Evolutionary conservation across 2,329 filamentous ascomycete species (phyloP).

Genomic region (Xylaria sp.): DNA sequence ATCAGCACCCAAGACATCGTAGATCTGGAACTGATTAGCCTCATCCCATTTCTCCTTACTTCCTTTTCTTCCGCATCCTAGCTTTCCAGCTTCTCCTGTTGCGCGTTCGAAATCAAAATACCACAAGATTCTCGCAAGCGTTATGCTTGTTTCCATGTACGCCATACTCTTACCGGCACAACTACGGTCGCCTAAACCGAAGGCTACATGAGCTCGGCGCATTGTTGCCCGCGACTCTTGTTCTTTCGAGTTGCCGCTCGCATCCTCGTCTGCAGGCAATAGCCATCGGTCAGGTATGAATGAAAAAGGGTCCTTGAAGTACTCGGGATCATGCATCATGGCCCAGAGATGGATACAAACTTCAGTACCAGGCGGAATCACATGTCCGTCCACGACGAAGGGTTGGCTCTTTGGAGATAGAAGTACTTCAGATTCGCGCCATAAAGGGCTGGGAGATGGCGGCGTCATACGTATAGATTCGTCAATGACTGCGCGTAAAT

Average conservation of each 20-base stretch:
- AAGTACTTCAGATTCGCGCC: constrained; percentile 22
- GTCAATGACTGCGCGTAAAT: constrained; percentile 34
- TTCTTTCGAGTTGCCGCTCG: background rate
- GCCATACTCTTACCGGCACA: constrained; percentile 26
- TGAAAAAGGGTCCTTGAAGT: constrained; percentile 29
- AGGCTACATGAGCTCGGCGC: constrained; percentile 3
- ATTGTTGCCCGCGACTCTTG: background rate
- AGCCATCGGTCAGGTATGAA: constrained; percentile 25
- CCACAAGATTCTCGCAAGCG: constrained; percentile 19
- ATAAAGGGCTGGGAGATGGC: constrained; percentile 18
- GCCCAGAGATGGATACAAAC: constrained; percentile 32
- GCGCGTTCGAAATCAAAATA: constrained; percentile 26
- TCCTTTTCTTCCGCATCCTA: background rate
- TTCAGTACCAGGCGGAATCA: constrained; percentile 28
- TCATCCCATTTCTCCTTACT: background rate
- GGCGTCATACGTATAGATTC: constrained; percentile 31
- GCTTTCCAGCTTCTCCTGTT: background rate
- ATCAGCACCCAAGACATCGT: background rate
- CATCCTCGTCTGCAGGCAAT: background rate
- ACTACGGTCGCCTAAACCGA: constrained; percentile 17
- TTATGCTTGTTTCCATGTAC: constrained; percentile 19
- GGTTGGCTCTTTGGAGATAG: background rate
- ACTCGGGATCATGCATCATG: constrained; percentile 26
- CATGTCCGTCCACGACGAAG: constrained; percentile 18
- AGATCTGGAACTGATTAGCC: background rate